Evolutionary conservation across 1,284 basidiomycete species (phyloP), one percentile per base, ranked within the genome.

Genomic region (Moniliella sp.): DNA sequence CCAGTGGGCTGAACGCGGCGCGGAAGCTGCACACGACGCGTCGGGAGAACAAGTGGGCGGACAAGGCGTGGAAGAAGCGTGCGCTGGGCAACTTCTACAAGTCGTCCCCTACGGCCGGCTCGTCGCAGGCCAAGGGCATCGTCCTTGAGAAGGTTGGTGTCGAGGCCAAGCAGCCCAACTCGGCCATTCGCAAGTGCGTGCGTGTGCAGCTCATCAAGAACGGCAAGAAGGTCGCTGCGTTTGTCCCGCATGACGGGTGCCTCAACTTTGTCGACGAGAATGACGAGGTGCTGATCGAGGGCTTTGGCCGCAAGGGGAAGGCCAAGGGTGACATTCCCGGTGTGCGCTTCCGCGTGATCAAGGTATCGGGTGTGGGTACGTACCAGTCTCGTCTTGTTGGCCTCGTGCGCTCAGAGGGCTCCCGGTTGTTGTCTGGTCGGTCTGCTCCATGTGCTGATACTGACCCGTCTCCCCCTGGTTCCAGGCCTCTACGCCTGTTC

Each of bases 151-250:
- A 99, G 73, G 78, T 86, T 63, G 69, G 69, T 64, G 69, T 71
- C 35, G 69, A 71, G 65, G 83, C 82, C 58, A 88, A 88, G 68
- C 82, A 91, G 65, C 91, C 91, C 68, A 99, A 99, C 75, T 97
- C 91, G 63, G 91, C 91, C 64, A 94, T 97, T 66, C 83, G 91
- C 67, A 99, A 99, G 68, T 97, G 91, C 72, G 91, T 99, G 52
- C 82, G 91, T 70, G 91, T 97, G 43, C 91, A 99, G 64, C 73
- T 99, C 59, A 97, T 99, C 68, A 97, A 99, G 75, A 99, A 99
- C 71, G 91, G 91, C 59, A 97, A 97, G 78, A 94, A 97, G 68
- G 39, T 50, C 27, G 47, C 43, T 18, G 48, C 45, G 39, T 61
- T 49, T 47, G 50, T 53, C 15, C 49, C 56, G 40, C 94, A 94